Percentiles rank a stretch among this genome's conserved stretches.
Evolutionary conservation across 352 stramenopile genomes (phyloP).

Genomic region (Globisporangium paddicum): DNA sequence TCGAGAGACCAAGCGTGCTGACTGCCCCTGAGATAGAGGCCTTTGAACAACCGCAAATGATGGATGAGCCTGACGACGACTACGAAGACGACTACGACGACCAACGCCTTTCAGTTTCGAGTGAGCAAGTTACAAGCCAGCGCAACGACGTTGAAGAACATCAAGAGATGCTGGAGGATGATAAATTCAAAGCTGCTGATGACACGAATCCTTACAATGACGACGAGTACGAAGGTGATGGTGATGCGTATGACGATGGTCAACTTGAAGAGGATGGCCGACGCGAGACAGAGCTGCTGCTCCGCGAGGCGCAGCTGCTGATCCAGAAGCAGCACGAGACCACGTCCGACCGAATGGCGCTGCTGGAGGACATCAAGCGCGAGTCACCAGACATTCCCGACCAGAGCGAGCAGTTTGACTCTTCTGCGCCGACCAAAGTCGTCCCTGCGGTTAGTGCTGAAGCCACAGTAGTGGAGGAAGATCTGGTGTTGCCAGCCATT

Average conservation of each 20-base stretch:
- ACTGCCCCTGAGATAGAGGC: background rate
- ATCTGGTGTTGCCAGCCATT: background rate
- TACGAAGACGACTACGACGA: conserved; percentile 13
- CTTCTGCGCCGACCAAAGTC: background rate
- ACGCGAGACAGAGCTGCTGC: conserved; percentile 31
- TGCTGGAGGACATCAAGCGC: background rate
- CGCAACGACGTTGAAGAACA: background rate
- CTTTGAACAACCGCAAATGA: background rate
- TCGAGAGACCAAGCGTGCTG: background rate
- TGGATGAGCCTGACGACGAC: conserved; percentile 3
- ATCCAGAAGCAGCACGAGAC: conserved; percentile 19
- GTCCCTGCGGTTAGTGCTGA: background rate
- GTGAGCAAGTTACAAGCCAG: too few relatives aligned
- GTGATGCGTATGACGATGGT: conserved; percentile 5
- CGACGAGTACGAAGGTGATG: conserved; percentile 3
- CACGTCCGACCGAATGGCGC: background rate
- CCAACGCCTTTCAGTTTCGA: background rate
- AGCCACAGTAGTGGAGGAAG: background rate
- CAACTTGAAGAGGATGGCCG: conserved; percentile 18
- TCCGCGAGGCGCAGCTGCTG: conserved; percentile 33
- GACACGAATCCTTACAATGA: conserved; percentile 16
- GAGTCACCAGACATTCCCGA: background rate
- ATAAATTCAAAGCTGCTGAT: background rate
- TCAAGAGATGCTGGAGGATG: background rate
- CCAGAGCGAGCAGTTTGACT: background rate